Percentiles rank a stretch among this genome's conserved stretches.
phyloP scores from a whole-genome alignment of 169 alveolate species.

The Amoebophrya sp. region DNA sequence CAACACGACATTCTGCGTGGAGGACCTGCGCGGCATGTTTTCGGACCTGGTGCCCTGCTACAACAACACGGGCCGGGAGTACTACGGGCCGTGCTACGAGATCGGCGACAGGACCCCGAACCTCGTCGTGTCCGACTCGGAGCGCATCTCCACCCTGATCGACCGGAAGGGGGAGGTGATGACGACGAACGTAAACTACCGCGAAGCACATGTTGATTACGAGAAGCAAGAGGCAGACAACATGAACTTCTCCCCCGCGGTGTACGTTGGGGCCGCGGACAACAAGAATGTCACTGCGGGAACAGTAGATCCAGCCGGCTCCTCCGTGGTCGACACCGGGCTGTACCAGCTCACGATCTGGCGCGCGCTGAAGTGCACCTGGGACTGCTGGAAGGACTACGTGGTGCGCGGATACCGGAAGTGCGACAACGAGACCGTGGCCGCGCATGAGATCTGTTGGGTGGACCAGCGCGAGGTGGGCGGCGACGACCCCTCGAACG shows the following conservation, averaged over 20 bases:
- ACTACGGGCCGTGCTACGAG: neutral
- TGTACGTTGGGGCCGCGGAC: neutral
- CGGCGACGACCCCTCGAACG: neutral
- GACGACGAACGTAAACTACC: neutral
- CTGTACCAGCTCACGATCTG: neutral
- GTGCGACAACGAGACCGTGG: neutral
- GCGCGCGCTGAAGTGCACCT: neutral
- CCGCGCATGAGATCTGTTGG: neutral
- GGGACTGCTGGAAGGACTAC: neutral
- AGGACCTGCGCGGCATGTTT: neutral
- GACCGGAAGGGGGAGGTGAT: neutral
- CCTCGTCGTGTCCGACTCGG: no score
- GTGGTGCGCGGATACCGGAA: neutral
- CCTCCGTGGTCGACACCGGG: neutral
- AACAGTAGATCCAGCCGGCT: neutral
- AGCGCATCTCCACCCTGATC: neutral
- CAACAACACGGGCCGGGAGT: neutral
- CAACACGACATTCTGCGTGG: neutral
- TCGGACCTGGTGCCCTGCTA: neutral
- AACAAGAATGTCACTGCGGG: neutral
- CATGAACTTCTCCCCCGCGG: neutral
- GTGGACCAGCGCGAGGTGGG: neutral
- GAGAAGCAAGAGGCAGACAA: neutral
- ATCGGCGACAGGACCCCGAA: neutral
- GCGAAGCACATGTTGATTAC: neutral